Base-by-base conservation (phyloP, 2,329 filamentous ascomycete species). In the Fusarium dlaminii region DNA sequence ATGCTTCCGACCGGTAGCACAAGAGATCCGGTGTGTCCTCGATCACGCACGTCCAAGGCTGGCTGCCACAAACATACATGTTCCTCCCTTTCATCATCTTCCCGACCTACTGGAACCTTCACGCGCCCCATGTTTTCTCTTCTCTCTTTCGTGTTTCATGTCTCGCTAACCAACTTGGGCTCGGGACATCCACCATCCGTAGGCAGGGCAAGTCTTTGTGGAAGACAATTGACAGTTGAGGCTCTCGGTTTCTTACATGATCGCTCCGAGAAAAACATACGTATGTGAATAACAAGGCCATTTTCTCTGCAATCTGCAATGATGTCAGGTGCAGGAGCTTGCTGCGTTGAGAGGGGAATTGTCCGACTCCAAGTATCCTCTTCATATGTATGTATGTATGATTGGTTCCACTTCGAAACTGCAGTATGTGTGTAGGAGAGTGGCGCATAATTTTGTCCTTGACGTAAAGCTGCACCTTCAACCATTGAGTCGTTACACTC, bases 41-140 rank as follows among this genome's bases (percentile, higher is more conserved):
- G 76, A 78, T 78, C 72, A 75, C 76, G 76, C 74, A 75, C 62
- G 30, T 68, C 55, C 58, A 63, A 56, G 45, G 63, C 55, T 70
- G 45, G 63, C 55, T 70, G 62, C 46, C 60, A 63, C 66, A 43
- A 58, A 55, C 27, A 70, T 29, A 18, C 45, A 48, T 74, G 58
- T 67, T 70, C 62, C 24, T 52, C 49, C 49, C 32, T 52, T 55
- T 40, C 64, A 54, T 45, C 59, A 43, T 24, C 20, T 68, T 72
- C 45, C 66, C 68, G 55, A 54, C 29, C 27, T 32, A 36, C 42
- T 70, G 65, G 52, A 61, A 61, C 52, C 63, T 48, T 48, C 54
- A 40, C 27, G 30, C 56, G 56, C 63, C 52, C 62, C 40, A 49
- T 60, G 29, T 56, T 52, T 32, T 60, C 45, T 63, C 46, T 60